These are phyloP conservation scores for Hemisphaericaspora lyxosophila DNA, from an alignment of 1,139 yeast genomes.

Conservation along the genomic window DNA sequence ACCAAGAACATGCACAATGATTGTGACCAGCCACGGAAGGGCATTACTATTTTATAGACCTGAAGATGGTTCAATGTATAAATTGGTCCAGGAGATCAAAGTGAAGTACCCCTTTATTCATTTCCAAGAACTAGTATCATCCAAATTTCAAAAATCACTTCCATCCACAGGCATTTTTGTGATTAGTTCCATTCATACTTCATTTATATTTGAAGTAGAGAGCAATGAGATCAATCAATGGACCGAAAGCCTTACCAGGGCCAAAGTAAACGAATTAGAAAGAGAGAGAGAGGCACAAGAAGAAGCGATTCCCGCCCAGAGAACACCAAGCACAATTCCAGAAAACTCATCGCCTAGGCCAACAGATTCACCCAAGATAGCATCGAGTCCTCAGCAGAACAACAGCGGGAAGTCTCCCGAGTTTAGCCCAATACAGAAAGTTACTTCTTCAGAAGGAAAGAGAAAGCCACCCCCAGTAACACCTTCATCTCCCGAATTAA, in stretches of 20 bases:
- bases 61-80: slow-evolving; percentile 30
- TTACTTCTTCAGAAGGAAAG: not conserved
- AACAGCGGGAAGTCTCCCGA: not conserved
- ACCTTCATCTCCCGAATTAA: slow-evolving; percentile 14
- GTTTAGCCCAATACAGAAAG: not conserved
- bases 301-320: slow-evolving; percentile 9
- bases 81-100: slow-evolving; percentile 49
- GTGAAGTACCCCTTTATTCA: slow-evolving; percentile 48
- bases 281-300: slow-evolving; percentile 35
- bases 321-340: not conserved
- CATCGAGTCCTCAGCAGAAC: not conserved
- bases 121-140: slow-evolving; percentile 52
- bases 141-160: slow-evolving; percentile 29
- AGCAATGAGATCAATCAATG: slow-evolving; percentile 52
- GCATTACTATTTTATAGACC: slow-evolving; percentile 47
- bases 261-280: slow-evolving; percentile 50
- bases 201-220: slow-evolving; percentile 60
- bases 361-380: not conserved
- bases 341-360: not conserved
- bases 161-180: slow-evolving; percentile 54
- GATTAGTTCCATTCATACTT: slow-evolving; percentile 44
- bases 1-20: slow-evolving; percentile 43
- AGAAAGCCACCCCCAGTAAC: slow-evolving; percentile 2
- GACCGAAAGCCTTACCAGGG: slow-evolving; percentile 54
- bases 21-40: slow-evolving; percentile 59